Base-by-base conservation (phyloP, 345 rosid genomes). In the Lepidium aucheri region DNA sequence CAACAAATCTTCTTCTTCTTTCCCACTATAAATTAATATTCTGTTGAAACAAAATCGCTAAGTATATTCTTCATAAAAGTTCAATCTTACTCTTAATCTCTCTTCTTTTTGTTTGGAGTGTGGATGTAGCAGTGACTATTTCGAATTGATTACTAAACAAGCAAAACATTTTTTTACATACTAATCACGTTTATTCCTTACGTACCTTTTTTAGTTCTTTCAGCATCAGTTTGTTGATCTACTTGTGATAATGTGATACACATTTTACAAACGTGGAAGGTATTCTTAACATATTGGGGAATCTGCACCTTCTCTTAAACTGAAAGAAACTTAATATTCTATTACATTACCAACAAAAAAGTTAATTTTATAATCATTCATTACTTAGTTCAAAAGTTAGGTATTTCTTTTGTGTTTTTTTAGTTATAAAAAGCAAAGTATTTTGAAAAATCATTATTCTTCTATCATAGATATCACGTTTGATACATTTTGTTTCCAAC, bases 301-400 rank as follows among this genome's bases (percentile, higher is more conserved):
- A 69, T 28, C 41, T 50, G 44, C 54, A 50, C 42, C 76, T 39
- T 72, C 54, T 49, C 76, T 58, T 65, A 11, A 40, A 8, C 47
- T 51, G 1, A 50, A 41, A 73, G 67, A 13, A 65, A 73, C 65
- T 33, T 65, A 24, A 50, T 58, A 72, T 65, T 63, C 70, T 28
- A 47, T 8, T n/a, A 33, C 8, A n/a, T n/a, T n/a, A n/a, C n/a
- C n/a, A n/a, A n/a, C n/a, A n/a, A n/a, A n/a, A n/a, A n/a, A n/a
- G n/a, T n/a, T n/a, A n/a, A n/a, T n/a, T n/a, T n/a, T n/a, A n/a
- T n/a, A n/a, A n/a, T 44, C 14, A 4, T 33, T 53, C 40, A 35
- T 63, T 56, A 18, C 60, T 58, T 57, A 41, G n/a, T 45, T 32
- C 22, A 35, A 9, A 30, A 41, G 53, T 69, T 1, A 44, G 38